A percentile compares a stretch with the other conserved stretches of the same genome.
Conservation (phyloP, 2,329 filamentous ascomycete species). For the Pseudopithomyces chartarum region DNA sequence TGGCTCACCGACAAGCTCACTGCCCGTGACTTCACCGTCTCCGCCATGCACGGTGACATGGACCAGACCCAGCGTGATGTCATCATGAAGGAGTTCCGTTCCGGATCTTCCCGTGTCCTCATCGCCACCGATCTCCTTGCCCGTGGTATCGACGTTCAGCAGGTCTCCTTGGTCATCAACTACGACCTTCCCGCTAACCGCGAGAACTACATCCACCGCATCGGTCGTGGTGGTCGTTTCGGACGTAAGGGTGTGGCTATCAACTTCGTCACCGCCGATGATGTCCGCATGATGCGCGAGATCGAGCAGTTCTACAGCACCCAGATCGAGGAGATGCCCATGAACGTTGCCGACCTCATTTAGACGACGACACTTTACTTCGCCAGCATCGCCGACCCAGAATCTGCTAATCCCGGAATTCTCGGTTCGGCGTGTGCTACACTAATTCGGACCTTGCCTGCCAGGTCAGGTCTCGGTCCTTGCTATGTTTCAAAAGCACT, state of each 20-base stretch:
- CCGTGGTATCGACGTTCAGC: constrained; percentile 99
- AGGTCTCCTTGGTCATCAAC: constrained; percentile 99
- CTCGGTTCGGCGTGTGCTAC: constrained; percentile 22
- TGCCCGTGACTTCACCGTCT: constrained; percentile 97
- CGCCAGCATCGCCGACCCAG: constrained; percentile 15
- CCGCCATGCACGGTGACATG: constrained; percentile 99
- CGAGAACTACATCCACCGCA: constrained; percentile 99
- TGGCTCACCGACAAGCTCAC: constrained; percentile 99
- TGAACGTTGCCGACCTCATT: constrained; percentile 71
- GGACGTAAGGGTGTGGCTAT: constrained; percentile 99
- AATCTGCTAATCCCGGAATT: constrained; percentile 2
- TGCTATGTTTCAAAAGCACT: constrained; percentile 42
- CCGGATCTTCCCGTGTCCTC: constrained; percentile 95
- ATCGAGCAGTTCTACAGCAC: constrained; percentile 99
- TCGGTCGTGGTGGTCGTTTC: constrained; percentile 99
- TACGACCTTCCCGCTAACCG: constrained; percentile 98
- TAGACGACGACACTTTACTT: constrained; percentile 38
- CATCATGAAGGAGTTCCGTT: constrained; percentile 99
- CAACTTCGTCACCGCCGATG: constrained; percentile 99
- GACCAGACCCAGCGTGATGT: constrained; percentile 96
- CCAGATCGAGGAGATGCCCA: constrained; percentile 99
- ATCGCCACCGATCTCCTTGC: constrained; percentile 97
- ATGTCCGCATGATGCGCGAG: constrained; percentile 99
- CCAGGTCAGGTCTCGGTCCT: constrained; percentile 33
- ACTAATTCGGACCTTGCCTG: constrained; percentile 40